Evolutionary conservation across 116 monocot species (phyloP).

Genomic region (Dioscorea cayenensis): DNA sequence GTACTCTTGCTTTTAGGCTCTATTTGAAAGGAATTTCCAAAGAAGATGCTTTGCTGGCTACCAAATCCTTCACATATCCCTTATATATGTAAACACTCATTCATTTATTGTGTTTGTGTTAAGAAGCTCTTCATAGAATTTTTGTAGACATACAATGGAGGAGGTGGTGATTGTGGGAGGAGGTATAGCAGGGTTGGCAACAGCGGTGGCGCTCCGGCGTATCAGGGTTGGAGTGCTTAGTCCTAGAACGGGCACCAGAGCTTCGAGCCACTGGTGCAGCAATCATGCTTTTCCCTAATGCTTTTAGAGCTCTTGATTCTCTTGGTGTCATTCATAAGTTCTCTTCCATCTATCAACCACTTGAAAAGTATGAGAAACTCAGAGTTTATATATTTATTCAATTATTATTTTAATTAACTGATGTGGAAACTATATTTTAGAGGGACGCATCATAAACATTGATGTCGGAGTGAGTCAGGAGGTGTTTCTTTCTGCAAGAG

Average conservation of each 20-base stretch:
- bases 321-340: slow-evolving; percentile 46
- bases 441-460: slow-evolving; percentile 9
- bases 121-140: too few relatives aligned
- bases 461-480: slow-evolving; percentile 27
- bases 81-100: too few relatives aligned
- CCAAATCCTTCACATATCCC: too few relatives aligned
- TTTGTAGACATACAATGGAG: background rate
- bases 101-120: too few relatives aligned
- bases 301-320: slow-evolving; percentile 27
- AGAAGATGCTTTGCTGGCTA: too few relatives aligned
- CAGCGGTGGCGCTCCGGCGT: slow-evolving; percentile 20
- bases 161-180: slow-evolving; percentile 33
- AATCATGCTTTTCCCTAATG: slow-evolving; percentile 30
- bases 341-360: slow-evolving; percentile 9
- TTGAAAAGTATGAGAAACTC: slow-evolving; percentile 8
- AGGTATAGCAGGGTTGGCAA: slow-evolving; percentile 34
- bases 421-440: background rate
- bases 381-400: background rate
- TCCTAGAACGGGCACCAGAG: slow-evolving; percentile 24
- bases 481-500: background rate
- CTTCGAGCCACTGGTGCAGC: slow-evolving; percentile 32
- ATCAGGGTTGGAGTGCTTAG: slow-evolving; percentile 12
- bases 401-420: background rate
- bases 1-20: too few relatives aligned
- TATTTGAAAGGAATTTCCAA: too few relatives aligned